Conservation (phyloP, 129 eudicot genomes). For the sunflower (Helianthus annuus) region HanXRQr2.0-SUNRISE NC_035446.2:102063075-102063574, state of each 20-base stretch:
- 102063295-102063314: conserved; percentile 78
- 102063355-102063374: conserved; percentile 62
- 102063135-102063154: conserved; percentile 76
- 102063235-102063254: conserved; percentile 73
- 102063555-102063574: too few relatives aligned
- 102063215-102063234: conserved; percentile 74
- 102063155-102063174: conserved; percentile 69
- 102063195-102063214: conserved; percentile 75
- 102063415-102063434: too few relatives aligned
- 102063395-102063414: too few relatives aligned
- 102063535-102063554: too few relatives aligned
- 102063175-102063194: conserved; percentile 77
- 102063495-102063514: too few relatives aligned
- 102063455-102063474: too few relatives aligned
- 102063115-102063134: conserved; percentile 87
- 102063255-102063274: conserved; percentile 42
- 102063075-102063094: conserved; percentile 92
- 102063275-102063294: conserved; percentile 97
- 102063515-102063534: too few relatives aligned
- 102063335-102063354: conserved; percentile 95
- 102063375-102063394: too few relatives aligned
- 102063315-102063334: conserved; percentile 77
- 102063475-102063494: too few relatives aligned
- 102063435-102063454: too few relatives aligned
- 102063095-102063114: conserved; percentile 60